Conservation (phyloP, 179 eudicot species). For the Patellifolia procumbens region DNA sequence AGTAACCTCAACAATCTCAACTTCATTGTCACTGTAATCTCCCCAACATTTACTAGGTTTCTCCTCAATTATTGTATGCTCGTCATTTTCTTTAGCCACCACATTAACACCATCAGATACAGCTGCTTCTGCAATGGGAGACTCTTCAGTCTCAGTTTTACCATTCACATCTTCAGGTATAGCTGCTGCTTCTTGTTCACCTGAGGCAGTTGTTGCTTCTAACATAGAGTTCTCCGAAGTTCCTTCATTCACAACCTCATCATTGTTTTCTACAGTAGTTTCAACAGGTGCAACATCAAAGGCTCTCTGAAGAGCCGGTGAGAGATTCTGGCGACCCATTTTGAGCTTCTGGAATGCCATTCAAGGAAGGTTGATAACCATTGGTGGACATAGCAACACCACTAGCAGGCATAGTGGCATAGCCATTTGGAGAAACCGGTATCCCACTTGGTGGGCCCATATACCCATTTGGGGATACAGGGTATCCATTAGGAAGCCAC, state of each 20-base stretch:
- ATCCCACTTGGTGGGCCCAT: conserved; percentile 42
- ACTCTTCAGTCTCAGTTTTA: conserved; percentile 36
- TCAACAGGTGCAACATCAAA: conserved; percentile 39
- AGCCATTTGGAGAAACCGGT: conserved; percentile 48
- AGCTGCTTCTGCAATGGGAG: conserved; percentile 24
- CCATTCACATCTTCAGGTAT: conserved; percentile 30
- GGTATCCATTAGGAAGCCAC: conserved; percentile 75
- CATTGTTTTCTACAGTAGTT: conserved; percentile 31
- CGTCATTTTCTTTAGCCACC: conserved; percentile 18
- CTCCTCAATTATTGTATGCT: conserved; percentile 39
- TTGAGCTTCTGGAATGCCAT: conserved; percentile 27
- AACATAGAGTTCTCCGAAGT: conserved; percentile 19
- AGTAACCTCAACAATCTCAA: conserved; percentile 52
- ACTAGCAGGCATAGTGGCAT: conserved; percentile 26
- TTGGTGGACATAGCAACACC: conserved; percentile 22
- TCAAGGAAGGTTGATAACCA: conserved; percentile 29
- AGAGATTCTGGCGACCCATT: conserved; percentile 38
- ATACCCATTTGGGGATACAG: conserved; percentile 69
- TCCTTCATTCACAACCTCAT: conserved; percentile 31
- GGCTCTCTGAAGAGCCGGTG: conserved; percentile 38
- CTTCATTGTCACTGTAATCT: conserved; percentile 78
- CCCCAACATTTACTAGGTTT: conserved; percentile 66
- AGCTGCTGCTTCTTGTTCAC: conserved; percentile 27
- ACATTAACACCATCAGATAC: conserved; percentile 18
- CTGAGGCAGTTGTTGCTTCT: conserved; percentile 19